Evolutionary conservation across 345 rosid species (phyloP).

Genomic region (Linum trigynum): DNA sequence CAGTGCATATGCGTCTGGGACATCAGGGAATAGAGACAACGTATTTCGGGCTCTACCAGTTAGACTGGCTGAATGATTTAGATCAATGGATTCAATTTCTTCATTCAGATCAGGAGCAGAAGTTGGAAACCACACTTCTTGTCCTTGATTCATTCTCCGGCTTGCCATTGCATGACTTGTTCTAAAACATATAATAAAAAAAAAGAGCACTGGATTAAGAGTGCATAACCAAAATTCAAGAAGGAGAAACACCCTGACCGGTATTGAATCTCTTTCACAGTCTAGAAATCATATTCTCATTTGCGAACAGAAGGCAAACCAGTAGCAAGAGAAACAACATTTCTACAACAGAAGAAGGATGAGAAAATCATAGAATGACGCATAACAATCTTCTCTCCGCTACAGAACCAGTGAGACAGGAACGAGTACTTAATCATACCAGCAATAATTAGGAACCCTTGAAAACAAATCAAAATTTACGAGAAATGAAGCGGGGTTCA

Average conservation of each 20-base stretch:
- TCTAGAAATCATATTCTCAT: no score
- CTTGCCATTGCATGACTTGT: constrained; percentile 17
- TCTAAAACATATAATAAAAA: background rate
- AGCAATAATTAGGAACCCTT: background rate
- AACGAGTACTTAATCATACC: background rate
- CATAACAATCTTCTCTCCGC: no score
- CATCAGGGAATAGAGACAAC: constrained; percentile 4
- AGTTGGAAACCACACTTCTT: constrained; percentile 3
- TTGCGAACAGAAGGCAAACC: no score
- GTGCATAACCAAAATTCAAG: no score
- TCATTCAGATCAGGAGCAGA: constrained; percentile 2
- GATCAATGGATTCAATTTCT: constrained; percentile 4
- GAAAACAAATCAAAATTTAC: background rate
- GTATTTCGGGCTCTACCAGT: constrained; percentile 3
- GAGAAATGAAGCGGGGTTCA: background rate
- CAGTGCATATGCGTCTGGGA: constrained; percentile 1
- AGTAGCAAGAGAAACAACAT: no score
- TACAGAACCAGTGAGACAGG: no score
- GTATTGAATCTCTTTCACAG: background rate
- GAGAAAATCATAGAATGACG: no score
- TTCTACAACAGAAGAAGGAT: no score
- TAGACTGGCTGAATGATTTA: constrained; percentile 4
- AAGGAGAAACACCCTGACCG: background rate
- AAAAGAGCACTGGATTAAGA: background rate
- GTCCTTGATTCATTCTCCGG: constrained; percentile 16